These are phyloP conservation scores for Neurospora sp. DNA, from an alignment of 495 filamentous ascomycete species.

Conservation along the genomic window DNA sequence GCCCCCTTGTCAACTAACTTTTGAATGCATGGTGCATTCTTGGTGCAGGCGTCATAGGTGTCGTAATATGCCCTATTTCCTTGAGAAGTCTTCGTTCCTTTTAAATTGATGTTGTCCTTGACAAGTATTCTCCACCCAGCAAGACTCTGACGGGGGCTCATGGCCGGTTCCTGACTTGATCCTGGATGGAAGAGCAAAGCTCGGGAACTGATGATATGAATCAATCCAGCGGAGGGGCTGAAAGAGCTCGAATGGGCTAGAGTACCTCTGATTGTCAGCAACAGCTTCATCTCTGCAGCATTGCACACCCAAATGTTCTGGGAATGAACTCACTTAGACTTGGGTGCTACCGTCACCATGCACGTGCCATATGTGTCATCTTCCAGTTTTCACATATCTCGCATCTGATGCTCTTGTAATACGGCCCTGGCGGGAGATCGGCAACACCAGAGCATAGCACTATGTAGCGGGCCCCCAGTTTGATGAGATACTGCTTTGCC, in stretches of 20 bases:
- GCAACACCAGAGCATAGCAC: background rate
- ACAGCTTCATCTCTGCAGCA: background rate
- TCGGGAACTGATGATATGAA: background rate
- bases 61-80: conserved; percentile 48
- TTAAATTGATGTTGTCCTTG: conserved; percentile 53
- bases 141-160: background rate
- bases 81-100: conserved; percentile 42
- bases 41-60: conserved; percentile 36
- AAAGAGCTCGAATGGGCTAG: background rate
- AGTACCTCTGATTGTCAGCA: background rate
- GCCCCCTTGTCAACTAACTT: conserved; percentile 49
- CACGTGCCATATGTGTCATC: background rate
- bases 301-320: background rate
- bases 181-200: background rate
- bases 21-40: conserved; percentile 40
- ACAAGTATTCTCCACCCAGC: conserved; percentile 14
- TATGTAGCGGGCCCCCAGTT: background rate
- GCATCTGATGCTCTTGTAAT: background rate
- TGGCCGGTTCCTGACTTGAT: background rate
- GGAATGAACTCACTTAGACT: background rate
- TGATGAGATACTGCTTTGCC: background rate
- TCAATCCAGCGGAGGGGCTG: background rate
- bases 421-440: background rate
- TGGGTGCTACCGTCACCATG: background rate
- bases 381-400: background rate